These are phyloP conservation scores for Laburnicola sp. DNA, from an alignment of 2,329 filamentous ascomycete species.

Conservation along the genomic window DNA sequence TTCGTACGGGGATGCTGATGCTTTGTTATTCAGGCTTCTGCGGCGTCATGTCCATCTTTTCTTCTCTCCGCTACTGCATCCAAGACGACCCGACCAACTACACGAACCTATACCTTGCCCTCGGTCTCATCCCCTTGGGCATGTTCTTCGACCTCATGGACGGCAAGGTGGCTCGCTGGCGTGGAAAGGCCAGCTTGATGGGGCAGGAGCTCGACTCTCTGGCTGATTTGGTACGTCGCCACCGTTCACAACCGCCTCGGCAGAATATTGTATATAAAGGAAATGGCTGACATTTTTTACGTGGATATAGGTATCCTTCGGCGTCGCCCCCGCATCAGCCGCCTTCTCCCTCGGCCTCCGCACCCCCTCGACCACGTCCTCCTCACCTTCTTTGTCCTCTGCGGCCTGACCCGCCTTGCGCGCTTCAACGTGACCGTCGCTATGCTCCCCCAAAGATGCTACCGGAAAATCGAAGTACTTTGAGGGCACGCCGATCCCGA, in stretches of 20 bases:
- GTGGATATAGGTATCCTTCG: slow-evolving; percentile 81
- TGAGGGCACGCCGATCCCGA: slow-evolving; percentile 95
- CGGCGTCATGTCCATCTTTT: slow-evolving; percentile 93
- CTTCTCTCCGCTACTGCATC: slow-evolving; percentile 89
- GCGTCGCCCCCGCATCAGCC: slow-evolving; percentile 81
- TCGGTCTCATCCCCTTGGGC: slow-evolving; percentile 80
- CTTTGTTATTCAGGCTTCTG: slow-evolving; percentile 66
- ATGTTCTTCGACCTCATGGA: slow-evolving; percentile 99
- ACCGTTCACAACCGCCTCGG: neutral
- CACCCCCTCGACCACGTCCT: slow-evolving; percentile 78
- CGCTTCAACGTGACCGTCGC: slow-evolving; percentile 97
- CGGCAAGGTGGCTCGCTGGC: slow-evolving; percentile 93
- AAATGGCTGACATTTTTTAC: neutral
- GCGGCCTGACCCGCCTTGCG: slow-evolving; percentile 87
- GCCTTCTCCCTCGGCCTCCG: slow-evolving; percentile 89
- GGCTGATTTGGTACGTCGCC: slow-evolving; percentile 78
- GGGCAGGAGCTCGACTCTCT: slow-evolving; percentile 96
- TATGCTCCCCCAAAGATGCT: slow-evolving; percentile 87
- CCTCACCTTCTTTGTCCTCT: slow-evolving; percentile 88
- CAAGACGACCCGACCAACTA: slow-evolving; percentile 65
- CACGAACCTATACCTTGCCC: slow-evolving; percentile 76
- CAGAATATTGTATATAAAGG: neutral
- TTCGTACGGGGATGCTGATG: neutral
- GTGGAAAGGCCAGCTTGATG: slow-evolving; percentile 96
- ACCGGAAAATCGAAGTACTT: slow-evolving; percentile 93